Evolutionary conservation across 768 basidiomycete species (phyloP), one percentile per base, ranked within the genome.

Genomic region (Lactarius pseudohatsudake): DNA sequence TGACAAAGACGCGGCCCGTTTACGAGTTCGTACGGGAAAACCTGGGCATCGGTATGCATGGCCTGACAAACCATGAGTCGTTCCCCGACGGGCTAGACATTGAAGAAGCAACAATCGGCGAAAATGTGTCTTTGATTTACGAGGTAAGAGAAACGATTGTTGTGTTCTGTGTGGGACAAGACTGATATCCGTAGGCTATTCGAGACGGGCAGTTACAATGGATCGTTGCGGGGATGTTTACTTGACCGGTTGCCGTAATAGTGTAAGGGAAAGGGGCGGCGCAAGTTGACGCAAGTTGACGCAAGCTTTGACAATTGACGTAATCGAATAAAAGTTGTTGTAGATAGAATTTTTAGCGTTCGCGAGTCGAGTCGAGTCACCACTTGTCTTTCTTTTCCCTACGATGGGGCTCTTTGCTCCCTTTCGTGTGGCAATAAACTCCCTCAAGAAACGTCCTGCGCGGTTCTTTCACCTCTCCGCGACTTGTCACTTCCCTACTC

Each of bases 41-140:
- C 8, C 77, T 94, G 32, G 90, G 90, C 20, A 84, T 94, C 65
- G 77, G 79, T 69, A 94, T 92, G 90, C 86, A 92, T 70, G 92
- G 92, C n/a, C 78, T 81, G 9, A 89, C 91, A 71, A 94, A 94
- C 73, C 80, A 86, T 65, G 77, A 79, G 45, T 75, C 77, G 4
- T 89, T 86, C 71, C 83, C 78, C 66, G 82, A 83, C 61, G 89
- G 91, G 10, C 79, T 88, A 47, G 87, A 86, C 18, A 81, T 85
- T 15, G 86, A 87, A 60, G 87, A 91, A 53, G 80, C 79, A 50
- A 89, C 88, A 9, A 77, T 88, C 60, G 93, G 93, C 5, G 82
- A 88, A 72, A 85, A 86, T 70, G 82, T 94, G 9, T 84, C 88
- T 2, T 77, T 86, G 47, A 92, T 96, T 58, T 86, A 92, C 62